A percentile compares a stretch with the other conserved stretches of the same genome.
Evolutionary conservation across 2,329 filamentous ascomycete species (phyloP).

Genomic region (Pseudovirgaria hyperparasitica): DNA sequence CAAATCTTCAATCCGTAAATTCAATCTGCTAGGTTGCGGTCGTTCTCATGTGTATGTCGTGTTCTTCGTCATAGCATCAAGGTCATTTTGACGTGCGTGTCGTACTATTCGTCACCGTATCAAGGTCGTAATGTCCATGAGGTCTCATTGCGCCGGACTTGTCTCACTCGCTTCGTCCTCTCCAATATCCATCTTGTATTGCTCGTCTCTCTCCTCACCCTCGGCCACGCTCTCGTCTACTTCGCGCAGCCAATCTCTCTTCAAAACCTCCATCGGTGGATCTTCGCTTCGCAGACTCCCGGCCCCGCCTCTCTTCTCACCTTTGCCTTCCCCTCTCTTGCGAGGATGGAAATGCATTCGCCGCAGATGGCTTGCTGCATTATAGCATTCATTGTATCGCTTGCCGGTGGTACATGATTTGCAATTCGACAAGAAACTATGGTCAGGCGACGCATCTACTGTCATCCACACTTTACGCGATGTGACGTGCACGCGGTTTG

Average conservation of each 20-base stretch:
- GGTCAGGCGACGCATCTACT: slow-evolving; percentile 45
- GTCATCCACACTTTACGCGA: slow-evolving; percentile 52
- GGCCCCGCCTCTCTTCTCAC: slow-evolving; percentile 46
- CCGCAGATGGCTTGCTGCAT: slow-evolving; percentile 79
- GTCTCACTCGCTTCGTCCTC: neutral
- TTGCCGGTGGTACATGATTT: slow-evolving; percentile 69
- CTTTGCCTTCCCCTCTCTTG: slow-evolving; percentile 40
- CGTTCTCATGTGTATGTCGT: too few species aligned
- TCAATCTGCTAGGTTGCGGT: too few species aligned
- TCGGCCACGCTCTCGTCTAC: slow-evolving; percentile 33
- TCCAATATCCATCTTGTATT: neutral
- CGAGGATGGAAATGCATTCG: slow-evolving; percentile 75
- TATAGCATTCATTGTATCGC: slow-evolving; percentile 84
- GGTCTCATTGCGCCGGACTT: neutral
- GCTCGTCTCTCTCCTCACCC: slow-evolving; percentile 9
- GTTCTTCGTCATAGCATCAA: too few species aligned
- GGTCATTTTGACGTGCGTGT: too few species aligned
- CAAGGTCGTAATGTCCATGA: too few species aligned
- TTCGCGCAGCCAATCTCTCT: slow-evolving; percentile 45
- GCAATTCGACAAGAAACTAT: slow-evolving; percentile 62
- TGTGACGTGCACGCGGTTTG: slow-evolving; percentile 52
- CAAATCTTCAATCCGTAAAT: too few species aligned
- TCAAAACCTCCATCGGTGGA: slow-evolving; percentile 49
- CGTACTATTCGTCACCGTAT: too few species aligned
- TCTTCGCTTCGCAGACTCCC: slow-evolving; percentile 17